Base-by-base conservation (phyloP, 305 asterid species). In the Caryopteris hybrid region DNA sequence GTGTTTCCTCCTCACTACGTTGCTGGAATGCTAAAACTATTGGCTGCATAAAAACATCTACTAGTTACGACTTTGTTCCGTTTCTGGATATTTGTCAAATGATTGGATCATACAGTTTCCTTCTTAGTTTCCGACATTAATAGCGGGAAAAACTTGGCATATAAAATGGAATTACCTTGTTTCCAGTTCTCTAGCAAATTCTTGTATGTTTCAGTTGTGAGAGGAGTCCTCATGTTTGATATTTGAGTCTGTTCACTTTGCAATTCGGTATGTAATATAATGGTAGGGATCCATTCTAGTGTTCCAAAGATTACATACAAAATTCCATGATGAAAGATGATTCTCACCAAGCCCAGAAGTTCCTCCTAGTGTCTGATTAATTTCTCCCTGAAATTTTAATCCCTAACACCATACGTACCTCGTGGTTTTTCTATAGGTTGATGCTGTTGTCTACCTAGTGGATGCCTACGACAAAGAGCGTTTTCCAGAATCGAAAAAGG, bases 381-480 rank as follows among this genome's bases (percentile, higher is more conserved):
- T 42, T n/a, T 33, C 6, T 14, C 25, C 16, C 4, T 5, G 20
- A 41, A 22, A 31, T 11, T 53, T 22, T 42, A 12, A 6, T 8
- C 4, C 2, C 13, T 33, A n/a, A 68, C 17, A 5, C 54, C 42
- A 27, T 48, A 2, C 57, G 0, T 25, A 8, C 23, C 22, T 54
- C 68, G 51, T 34, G 31, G 42, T 64, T 25, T 25, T 25, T 52
- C 46, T 54, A 64, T 62, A 81, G 85, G 85, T 81, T 1, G 85
- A 81, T 50, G 83, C 81, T 64, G 85, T 81, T 17, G 83, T 81
- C 6, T 81, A 81, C 76, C 74, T 81, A 50, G 85, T 81, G 68
- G 85, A 78, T 3, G 72, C 85, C 9, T 72, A 77, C 10, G 85
- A 81, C 77, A 81, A 81, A 76, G 85, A 81, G 73, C 76, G 85